These are phyloP conservation scores for Lojkania enalia DNA, from an alignment of 2,329 filamentous ascomycete genomes.

Conservation along the genomic window DNA sequence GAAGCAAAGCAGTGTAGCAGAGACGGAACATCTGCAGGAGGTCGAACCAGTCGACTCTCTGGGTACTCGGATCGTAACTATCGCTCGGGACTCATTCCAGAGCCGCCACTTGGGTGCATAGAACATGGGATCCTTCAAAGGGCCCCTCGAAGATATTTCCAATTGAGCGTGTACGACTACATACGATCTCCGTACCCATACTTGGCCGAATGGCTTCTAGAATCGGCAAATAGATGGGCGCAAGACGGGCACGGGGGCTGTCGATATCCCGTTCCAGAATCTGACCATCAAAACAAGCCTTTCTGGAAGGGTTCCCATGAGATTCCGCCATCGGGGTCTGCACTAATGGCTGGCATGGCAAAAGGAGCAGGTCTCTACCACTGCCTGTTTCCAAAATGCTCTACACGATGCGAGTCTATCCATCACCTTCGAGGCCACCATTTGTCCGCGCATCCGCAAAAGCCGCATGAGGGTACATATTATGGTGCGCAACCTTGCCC, in stretches of 20 bases:
- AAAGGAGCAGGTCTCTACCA: neutral
- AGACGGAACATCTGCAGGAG: neutral
- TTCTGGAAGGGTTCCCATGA: slow-evolving; percentile 62
- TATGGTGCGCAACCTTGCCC: slow-evolving; percentile 4
- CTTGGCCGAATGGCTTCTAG: slow-evolving; percentile 7
- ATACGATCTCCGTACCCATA: slow-evolving; percentile 3
- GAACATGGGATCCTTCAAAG: slow-evolving; percentile 1
- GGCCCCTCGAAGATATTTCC: slow-evolving; percentile 1
- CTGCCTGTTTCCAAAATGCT: slow-evolving; percentile 5
- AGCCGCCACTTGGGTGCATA: neutral
- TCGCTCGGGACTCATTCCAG: neutral
- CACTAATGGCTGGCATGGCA: neutral
- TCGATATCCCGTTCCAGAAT: slow-evolving; percentile 57
- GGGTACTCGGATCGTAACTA: slow-evolving; percentile 1
- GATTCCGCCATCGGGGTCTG: neutral
- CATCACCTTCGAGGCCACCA: slow-evolving; percentile 2
- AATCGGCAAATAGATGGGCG: slow-evolving; percentile 4
- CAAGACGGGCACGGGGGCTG: slow-evolving; percentile 3
- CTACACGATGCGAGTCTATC: neutral
- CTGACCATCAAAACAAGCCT: slow-evolving; percentile 66
- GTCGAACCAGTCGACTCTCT: neutral
- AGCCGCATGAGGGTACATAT: neutral
- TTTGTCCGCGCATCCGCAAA: slow-evolving; percentile 6
- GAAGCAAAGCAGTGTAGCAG: neutral
- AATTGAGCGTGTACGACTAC: neutral